These are phyloP conservation scores for Elongisporangium anandrum DNA, from an alignment of 352 stramenopile genomes.

Conservation along the genomic window DNA sequence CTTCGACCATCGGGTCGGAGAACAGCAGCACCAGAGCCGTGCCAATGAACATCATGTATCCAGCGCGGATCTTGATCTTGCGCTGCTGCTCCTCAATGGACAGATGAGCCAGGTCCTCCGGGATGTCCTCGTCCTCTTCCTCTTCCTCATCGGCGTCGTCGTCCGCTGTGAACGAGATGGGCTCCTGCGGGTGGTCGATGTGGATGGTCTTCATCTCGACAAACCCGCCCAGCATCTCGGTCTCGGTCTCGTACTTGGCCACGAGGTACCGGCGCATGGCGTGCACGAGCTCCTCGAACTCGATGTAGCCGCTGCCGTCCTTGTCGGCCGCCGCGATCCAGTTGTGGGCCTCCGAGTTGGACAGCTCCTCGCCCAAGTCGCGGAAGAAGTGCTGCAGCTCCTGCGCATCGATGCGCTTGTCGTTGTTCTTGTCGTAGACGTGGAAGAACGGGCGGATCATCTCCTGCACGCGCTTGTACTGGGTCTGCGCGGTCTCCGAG, in stretches of 20 bases:
- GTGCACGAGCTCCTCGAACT: slow-evolving; percentile 89
- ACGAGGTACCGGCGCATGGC: slow-evolving; percentile 69
- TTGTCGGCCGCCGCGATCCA: slow-evolving; percentile 82
- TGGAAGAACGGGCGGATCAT: slow-evolving; percentile 87
- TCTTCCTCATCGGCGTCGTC: slow-evolving; percentile 78
- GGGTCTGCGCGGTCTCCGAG: slow-evolving; percentile 6
- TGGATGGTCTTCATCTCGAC: slow-evolving; percentile 22
- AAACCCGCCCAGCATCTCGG: slow-evolving; percentile 16
- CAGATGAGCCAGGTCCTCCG: slow-evolving; percentile 86
- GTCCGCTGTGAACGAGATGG: slow-evolving; percentile 14
- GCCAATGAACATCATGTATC: slow-evolving; percentile 87
- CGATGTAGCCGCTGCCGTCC: slow-evolving; percentile 78
- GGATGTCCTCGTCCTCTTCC: slow-evolving; percentile 88
- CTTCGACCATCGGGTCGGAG: slow-evolving; percentile 96
- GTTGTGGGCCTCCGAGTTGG: slow-evolving; percentile 45
- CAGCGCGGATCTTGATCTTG: slow-evolving; percentile 87
- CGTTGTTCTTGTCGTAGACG: slow-evolving; percentile 82
- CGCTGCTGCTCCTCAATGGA: slow-evolving; percentile 88
- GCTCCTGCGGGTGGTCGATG: slow-evolving; percentile 17
- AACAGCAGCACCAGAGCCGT: slow-evolving; percentile 90
- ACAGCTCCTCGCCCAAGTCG: slow-evolving; percentile 87
- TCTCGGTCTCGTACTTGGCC: slow-evolving; percentile 37
- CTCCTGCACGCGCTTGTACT: slow-evolving; percentile 61
- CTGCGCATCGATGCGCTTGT: slow-evolving; percentile 72
- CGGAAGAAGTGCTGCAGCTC: slow-evolving; percentile 86